Evolutionary conservation across 345 rosid species (phyloP).

Genomic region (Erodium maritimum): DNA sequence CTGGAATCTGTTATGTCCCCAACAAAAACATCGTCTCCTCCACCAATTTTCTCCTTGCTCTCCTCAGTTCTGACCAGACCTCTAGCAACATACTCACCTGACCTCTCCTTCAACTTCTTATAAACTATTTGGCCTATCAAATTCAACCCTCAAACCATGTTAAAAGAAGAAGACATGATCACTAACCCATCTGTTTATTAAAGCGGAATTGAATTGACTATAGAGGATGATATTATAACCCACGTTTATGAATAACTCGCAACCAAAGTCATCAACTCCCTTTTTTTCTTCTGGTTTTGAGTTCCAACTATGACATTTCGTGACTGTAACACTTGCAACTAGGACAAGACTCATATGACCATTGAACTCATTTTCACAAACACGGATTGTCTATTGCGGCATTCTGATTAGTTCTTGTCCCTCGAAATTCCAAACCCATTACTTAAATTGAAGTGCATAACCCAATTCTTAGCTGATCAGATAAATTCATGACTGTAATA

Average conservation of each 20-base stretch:
- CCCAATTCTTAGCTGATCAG: no score
- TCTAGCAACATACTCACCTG: slow-evolving; percentile 50
- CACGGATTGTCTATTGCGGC: no score
- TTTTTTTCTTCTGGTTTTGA: not conserved
- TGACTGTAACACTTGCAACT: no score
- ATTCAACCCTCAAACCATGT: not conserved
- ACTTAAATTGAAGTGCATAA: no score
- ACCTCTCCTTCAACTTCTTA: slow-evolving; percentile 73
- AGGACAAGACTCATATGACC: no score
- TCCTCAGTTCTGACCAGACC: slow-evolving; percentile 83
- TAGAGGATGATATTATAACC: not conserved
- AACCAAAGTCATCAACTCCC: not conserved
- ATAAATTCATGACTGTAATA: no score
- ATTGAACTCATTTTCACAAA: no score
- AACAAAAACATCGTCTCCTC: slow-evolving; percentile 56
- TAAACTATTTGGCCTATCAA: slow-evolving; percentile 66
- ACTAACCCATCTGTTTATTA: not conserved
- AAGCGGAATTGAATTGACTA: not conserved
- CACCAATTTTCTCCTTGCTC: slow-evolving; percentile 76
- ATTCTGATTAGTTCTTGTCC: no score
- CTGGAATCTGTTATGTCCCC: slow-evolving; percentile 62
- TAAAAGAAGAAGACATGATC: not conserved
- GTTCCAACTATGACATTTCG: not conserved
- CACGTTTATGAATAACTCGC: not conserved
- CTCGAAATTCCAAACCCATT: no score